Evolutionary conservation across 495 filamentous ascomycete species (phyloP), one percentile per base, ranked within the genome.

Genomic region (Penicillium maclennaniae): DNA sequence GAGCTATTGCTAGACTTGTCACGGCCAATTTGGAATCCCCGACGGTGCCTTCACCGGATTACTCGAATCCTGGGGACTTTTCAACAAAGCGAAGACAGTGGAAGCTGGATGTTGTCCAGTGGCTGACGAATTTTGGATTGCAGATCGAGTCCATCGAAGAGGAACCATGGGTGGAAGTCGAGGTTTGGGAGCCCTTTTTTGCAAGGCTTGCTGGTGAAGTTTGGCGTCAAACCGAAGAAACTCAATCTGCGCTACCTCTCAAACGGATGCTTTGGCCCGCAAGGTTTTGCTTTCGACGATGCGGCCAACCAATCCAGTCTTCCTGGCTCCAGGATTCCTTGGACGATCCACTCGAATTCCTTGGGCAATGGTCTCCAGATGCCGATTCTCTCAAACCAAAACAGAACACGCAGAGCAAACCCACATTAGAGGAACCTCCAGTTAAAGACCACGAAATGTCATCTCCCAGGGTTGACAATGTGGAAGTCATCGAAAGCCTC

Each of bases 361-460:
- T 87, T 3, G 83, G 89, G 67, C 67, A 73, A 20, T 96, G 91
- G 91, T 80, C 79, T 43, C 51, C 58, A 47, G 71, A 56, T 64
- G 69, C 36, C 63, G 75, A 40, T 12, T 50, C 47, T 31, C 49
- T 64, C 25, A 55, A 61, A 25, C 58, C 60, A 21, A 62, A 57
- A 23, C 49, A 56, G 34, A 42, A 48, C 54, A 31, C 20, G 17
- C 53, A 52, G 40, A 51, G 38, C 31, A 44, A 41, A 14, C 49
- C 57, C 73, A 72, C 28, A 63, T 72, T 56, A 40, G 79, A 64
- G 63, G 61, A 66, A 37, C 49, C 45, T 28, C 66, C 58, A 47
- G 15, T 39, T 34, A 69, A 58, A 40, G 57, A 61, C 21, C 60
- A 68, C 45, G 68, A 63, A 37, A 55, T 67, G 45, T 50, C 59